Conservation (phyloP, 179 eudicot genomes). For the Silene coronaria region DNA sequence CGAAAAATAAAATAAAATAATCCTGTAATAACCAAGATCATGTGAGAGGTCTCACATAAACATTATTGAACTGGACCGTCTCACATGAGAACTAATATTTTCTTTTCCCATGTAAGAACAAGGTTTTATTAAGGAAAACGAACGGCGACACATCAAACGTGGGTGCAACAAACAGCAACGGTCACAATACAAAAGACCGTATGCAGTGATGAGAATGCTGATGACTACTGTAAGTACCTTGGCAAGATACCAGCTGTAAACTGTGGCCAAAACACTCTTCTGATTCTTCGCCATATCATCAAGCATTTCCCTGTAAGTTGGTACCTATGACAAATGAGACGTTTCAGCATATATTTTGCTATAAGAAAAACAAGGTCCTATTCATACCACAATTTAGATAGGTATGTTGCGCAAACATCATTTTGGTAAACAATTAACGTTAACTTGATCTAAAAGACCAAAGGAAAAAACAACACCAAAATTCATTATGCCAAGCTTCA, state of each 20-base stretch:
- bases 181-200: background rate
- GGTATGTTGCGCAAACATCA: background rate
- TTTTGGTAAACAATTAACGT: background rate
- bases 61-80: no score
- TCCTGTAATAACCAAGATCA: no score
- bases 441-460: background rate
- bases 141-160: no score
- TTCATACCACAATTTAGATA: background rate
- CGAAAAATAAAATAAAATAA: no score
- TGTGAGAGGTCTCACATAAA: no score
- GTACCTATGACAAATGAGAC: conserved; percentile 42
- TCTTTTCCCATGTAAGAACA: no score
- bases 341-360: background rate
- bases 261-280: conserved; percentile 63
- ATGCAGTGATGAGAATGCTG: background rate
- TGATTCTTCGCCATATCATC: conserved; percentile 73
- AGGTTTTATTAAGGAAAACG: no score
- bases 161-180: background rate
- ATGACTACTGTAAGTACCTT: conserved; percentile 43
- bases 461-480: background rate
- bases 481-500: background rate
- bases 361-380: background rate
- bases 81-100: no score
- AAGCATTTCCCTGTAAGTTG: conserved; percentile 71
- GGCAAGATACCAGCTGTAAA: conserved; percentile 92